Base-by-base conservation (phyloP, 768 basidiomycete genomes). In the Leccinum ochraceum region DNA sequence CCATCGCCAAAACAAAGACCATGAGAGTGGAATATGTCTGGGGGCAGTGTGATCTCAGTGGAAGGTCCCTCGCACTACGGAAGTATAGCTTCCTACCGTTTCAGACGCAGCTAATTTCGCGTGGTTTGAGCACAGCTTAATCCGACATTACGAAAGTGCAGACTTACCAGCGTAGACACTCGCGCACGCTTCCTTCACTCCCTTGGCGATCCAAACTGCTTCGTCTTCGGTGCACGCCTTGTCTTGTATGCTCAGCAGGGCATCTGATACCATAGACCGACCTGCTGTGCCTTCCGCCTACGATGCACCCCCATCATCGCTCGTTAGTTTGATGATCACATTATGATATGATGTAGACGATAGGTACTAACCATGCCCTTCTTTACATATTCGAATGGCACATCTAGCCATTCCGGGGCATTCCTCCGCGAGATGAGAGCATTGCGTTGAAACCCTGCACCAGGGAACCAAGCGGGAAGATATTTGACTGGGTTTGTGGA, bases 221-320 rank as follows among this genome's bases (percentile, higher is more conserved):
- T 73, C 64, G 8, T 53, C 42, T 42, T 64, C 54, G 2, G 59
- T 56, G 1, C 3, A 4, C 16, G 57, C 60, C 44, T 36, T 51
- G 24, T 46, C 62, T 4, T 57, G 56, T 37, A 67, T 60, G 16
- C 62, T 63, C 20, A 22, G n/a, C 11, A 71, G 50, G 20, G 69
- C 61, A 17, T 68, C 60, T 2, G 69, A 72, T 14, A 71, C 70
- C 71, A 71, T 66, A 1, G 69, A 71, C 11, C 61, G 53, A 39
- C 55, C 64, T 14, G 64, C 71, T 1, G 59, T 67, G 13, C 69
- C 69, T 24, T 62, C 62, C 0, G 63, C 67, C 70, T 71, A 32
- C 20, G 11, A 53, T 39, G 44, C 20, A 24, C 42, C 42, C 53
- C 42, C 17, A 14, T 48, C n/a, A 24, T 37, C 4, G 11, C 44